Evolutionary conservation across 768 basidiomycete species (phyloP), one percentile per base, ranked within the genome.

Genomic region (Mrakia hoshinonis): DNA sequence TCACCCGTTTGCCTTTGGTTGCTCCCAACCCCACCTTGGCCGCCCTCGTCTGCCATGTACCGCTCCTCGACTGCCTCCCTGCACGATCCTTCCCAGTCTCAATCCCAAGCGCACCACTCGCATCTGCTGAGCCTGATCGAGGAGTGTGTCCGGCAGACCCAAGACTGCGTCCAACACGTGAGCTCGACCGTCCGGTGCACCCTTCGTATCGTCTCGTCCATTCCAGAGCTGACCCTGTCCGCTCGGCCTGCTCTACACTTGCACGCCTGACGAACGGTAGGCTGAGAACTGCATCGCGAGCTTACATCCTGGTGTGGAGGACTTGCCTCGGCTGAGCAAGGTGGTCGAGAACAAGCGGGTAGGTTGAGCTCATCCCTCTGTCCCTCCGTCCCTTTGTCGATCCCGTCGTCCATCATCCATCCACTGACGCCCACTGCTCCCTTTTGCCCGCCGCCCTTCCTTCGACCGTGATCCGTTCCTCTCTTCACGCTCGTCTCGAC

Each of bases 331-430:
- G 63, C 88, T 91, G 84, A 83, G 81, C 39, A 85, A 84, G 70
- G 82, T 91, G 18, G 76, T 92, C 51, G 82, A 86, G 73, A 89
- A 81, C 73, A 87, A 91, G 74, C 82, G 85, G 76, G 90, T 88
- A 75, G 69, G 81, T 74, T 43, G 12, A n/a, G n/a, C 22, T 24
- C 29, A 3, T 29, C 11, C 15, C 64, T n/a, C 31, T 24, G 6
- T 73, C 13, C 26, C 38, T 36, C 7, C 15, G 49, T 52, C 29
- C 43, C 66, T 64, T 60, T 20, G 18, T 18, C 9, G 6, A 10
- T 34, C 55, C 15, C 29, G 7, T 34, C n/a, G n/a, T n/a, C n/a
- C n/a, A n/a, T n/a, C n/a, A n/a, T n/a, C n/a, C n/a, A n/a, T n/a
- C n/a, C n/a, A n/a, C n/a, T n/a, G n/a, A n/a, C n/a, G n/a, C n/a